Evolutionary conservation across 2,329 filamentous ascomycete genomes (phyloP), one percentile per base, ranked within the genome.

Genomic region (Exophiala sp.): DNA sequence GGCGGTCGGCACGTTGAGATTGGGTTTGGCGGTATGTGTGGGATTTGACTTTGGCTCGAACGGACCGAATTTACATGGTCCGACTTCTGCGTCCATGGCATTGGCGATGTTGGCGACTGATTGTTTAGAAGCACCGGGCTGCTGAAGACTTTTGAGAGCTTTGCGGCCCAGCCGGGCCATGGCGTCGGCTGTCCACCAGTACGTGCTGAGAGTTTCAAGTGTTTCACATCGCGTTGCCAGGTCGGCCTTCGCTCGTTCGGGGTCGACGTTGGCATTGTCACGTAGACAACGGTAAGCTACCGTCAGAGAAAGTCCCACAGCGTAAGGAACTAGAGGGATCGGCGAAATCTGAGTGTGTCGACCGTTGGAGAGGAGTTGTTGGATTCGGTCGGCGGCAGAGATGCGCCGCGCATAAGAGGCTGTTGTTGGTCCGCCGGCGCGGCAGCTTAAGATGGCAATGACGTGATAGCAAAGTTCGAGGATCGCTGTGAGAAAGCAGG

Each of bases 201-300:
- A 65, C 4, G 52, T 54, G 39, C 65, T 62, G 18, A 69, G 52
- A 10, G 56, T 52, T 54, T 70, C 68, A 14, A 70, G 56, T 14
- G 67, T 57, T 18, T 58, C 57, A 51, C 67, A 69, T 24, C 66
- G 65, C 14, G 63, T 63, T 42, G 65, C 63, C n/a, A 70, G 54
- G 14, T 65, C 65, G 29, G 60, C 57, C 43, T 64, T 66, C n/a
- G 66, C 64, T 34, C 64, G 64, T 32, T 67, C 61, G 30, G 62
- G 60, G 45, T 69, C 64, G 9, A 64, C 67, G 44, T 72, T 8
- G 77, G 64, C 43, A 70, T 73, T 49, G 73, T 73, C 43, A 19
- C 78, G 75, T 38, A 78, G 72, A 48, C 79, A 74, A 13, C 77
- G 74, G 58, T 81, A 80, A 2, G 76, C 74, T 1, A 80, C 76